These are phyloP conservation scores for Juncus effusus DNA, from an alignment of 176 grass and related monocot species.

Conservation along the genomic window DNA sequence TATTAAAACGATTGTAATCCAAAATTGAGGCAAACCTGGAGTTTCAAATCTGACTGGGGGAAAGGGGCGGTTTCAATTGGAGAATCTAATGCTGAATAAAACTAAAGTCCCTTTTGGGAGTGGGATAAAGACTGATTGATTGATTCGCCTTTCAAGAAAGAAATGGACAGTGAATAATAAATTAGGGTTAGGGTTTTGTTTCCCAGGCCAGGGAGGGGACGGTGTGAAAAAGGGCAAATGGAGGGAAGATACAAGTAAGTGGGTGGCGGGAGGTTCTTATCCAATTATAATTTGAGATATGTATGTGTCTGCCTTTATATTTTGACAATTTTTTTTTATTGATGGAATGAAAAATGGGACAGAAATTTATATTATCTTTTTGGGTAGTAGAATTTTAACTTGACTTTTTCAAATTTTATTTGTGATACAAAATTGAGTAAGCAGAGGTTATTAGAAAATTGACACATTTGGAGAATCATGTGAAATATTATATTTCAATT, in stretches of 20 bases:
- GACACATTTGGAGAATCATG: no score
- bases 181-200: constrained; percentile 11
- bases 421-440: background rate
- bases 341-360: background rate
- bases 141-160: constrained; percentile 13
- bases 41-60: background rate
- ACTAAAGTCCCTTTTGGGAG: background rate
- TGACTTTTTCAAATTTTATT: background rate
- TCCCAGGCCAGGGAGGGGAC: background rate
- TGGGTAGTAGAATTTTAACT: background rate
- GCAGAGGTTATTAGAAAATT: no score
- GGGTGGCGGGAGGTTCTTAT: constrained; percentile 11
- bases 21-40: constrained; percentile 2
- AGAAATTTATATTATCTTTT: background rate
- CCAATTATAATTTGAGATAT: background rate
- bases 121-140: background rate
- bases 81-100: background rate
- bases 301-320: background rate
- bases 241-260: background rate
- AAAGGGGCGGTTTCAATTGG: background rate
- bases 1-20: background rate
- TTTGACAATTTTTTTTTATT: background rate
- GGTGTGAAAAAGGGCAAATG: background rate
- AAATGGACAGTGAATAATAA: background rate
- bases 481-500: no score